Percentiles rank a stretch among this genome's conserved stretches.
phyloP scores from a whole-genome alignment of 352 stramenopile species.

The Pythium sukuiense region DNA sequence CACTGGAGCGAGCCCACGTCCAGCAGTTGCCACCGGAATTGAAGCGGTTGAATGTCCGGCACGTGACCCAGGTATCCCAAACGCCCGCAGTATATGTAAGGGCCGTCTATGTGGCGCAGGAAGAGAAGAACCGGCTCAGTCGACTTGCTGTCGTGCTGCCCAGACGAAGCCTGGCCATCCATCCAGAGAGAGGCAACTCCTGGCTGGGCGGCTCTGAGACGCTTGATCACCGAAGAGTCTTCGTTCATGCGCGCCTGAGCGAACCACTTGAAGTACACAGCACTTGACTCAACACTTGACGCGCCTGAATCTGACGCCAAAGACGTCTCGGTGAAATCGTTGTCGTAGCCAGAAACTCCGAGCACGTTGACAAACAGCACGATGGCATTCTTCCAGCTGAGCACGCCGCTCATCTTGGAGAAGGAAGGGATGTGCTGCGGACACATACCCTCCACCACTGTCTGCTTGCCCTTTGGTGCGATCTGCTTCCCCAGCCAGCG shows the following conservation, averaged over 20 bases:
- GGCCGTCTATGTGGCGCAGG: slow-evolving; percentile 43
- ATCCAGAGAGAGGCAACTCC: slow-evolving; percentile 37
- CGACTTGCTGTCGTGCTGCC: background rate
- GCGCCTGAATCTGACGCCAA: background rate
- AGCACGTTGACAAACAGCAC: slow-evolving; percentile 56
- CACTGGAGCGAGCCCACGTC: slow-evolving; percentile 37
- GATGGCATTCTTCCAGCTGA: slow-evolving; percentile 56
- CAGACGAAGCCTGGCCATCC: slow-evolving; percentile 17
- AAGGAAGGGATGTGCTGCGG: slow-evolving; percentile 29
- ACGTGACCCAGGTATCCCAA: slow-evolving; percentile 52
- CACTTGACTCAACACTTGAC: background rate
- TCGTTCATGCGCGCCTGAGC: slow-evolving; percentile 35
- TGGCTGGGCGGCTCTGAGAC: slow-evolving; percentile 30
- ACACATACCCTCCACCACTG: slow-evolving; percentile 53
- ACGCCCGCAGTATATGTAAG: slow-evolving; percentile 70
- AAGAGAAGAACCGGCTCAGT: slow-evolving; percentile 48
- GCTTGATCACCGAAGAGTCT: slow-evolving; percentile 32
- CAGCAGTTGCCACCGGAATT: slow-evolving; percentile 71
- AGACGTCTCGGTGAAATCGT: slow-evolving; percentile 39
- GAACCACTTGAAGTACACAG: slow-evolving; percentile 66
- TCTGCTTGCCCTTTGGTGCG: slow-evolving; percentile 46
- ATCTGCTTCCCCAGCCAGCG: slow-evolving; percentile 54
- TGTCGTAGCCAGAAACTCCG: slow-evolving; percentile 40
- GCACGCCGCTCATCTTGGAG: slow-evolving; percentile 48
- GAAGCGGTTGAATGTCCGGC: slow-evolving; percentile 33